These are phyloP conservation scores for Alternaria arborescens DNA, from an alignment of 2,329 filamentous ascomycete genomes.

Conservation along the genomic window DNA sequence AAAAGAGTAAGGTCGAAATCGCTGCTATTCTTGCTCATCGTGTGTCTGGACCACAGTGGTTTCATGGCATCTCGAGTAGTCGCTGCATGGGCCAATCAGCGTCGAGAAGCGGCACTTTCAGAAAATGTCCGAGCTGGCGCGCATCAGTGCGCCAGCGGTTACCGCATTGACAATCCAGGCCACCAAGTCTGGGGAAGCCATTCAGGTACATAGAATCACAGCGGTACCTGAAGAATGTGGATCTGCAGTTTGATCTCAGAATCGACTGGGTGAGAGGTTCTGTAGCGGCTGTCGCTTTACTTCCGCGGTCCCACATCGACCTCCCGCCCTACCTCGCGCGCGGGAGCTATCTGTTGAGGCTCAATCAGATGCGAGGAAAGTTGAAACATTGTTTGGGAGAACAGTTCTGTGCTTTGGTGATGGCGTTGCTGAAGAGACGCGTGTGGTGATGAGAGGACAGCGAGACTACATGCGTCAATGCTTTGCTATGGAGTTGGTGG, in stretches of 20 bases:
- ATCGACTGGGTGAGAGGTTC: conserved; percentile 41
- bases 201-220: conserved; percentile 29
- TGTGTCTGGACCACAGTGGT: conserved; percentile 41
- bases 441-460: conserved; percentile 32
- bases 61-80: conserved; percentile 51
- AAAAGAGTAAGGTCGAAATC: conserved; percentile 31
- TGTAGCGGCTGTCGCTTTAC: conserved; percentile 38
- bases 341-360: conserved; percentile 51
- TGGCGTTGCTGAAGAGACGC: conserved; percentile 38
- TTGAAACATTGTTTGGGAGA: conserved; percentile 21
- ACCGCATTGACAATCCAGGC: conserved; percentile 40
- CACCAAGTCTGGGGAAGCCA: conserved; percentile 40
- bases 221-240: conserved; percentile 31
- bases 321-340: conserved; percentile 48
- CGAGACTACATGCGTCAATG: conserved; percentile 29
- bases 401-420: conserved; percentile 23
- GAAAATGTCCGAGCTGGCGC: conserved; percentile 48
- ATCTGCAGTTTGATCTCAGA: conserved; percentile 31
- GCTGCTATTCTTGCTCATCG: conserved; percentile 48
- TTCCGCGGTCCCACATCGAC: conserved; percentile 47
- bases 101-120: conserved; percentile 35
- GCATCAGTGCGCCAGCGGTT: conserved; percentile 47
- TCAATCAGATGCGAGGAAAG: conserved; percentile 41
- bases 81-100: conserved; percentile 49
- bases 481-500: conserved; percentile 17